phyloP scores from a whole-genome alignment of 2,329 filamentous ascomycete species.

The Sordariomycetes sp. region DNA sequence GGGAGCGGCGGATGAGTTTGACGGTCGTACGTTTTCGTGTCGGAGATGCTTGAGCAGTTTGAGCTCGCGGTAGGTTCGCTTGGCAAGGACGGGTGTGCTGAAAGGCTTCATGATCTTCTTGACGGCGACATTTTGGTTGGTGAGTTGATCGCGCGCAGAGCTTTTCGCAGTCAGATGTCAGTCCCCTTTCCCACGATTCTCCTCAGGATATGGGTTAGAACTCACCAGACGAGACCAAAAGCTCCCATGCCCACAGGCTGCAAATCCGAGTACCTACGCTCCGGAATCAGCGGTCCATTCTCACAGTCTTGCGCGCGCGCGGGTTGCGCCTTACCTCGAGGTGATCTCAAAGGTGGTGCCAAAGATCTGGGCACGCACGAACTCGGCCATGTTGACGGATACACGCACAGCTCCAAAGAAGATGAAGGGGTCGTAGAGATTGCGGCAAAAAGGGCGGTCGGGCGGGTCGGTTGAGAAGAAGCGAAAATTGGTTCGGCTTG shows the following conservation, averaged over 20 bases:
- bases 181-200: neutral
- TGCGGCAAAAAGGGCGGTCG: neutral
- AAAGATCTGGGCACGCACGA: slow-evolving; percentile 98
- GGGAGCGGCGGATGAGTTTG: no score
- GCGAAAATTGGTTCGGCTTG: neutral
- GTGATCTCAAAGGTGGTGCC: slow-evolving; percentile 99
- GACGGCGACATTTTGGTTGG: slow-evolving; percentile 90
- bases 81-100: slow-evolving; percentile 96
- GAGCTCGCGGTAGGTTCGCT: slow-evolving; percentile 93
- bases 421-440: neutral
- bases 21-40: slow-evolving; percentile 78
- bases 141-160: slow-evolving; percentile 96
- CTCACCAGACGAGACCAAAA: slow-evolving; percentile 94
- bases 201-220: slow-evolving; percentile 5
- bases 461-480: neutral
- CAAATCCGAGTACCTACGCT: slow-evolving; percentile 80
- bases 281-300: no score
- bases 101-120: slow-evolving; percentile 99
- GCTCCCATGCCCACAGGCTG: slow-evolving; percentile 99
- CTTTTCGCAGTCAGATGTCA: slow-evolving; percentile 37
- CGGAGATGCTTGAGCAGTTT: slow-evolving; percentile 94
- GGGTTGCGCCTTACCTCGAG: slow-evolving; percentile 71
- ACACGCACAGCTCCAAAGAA: no score
- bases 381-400: slow-evolving; percentile 78
- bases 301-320: no score